Evolutionary conservation across 2,329 filamentous ascomycete species (phyloP), one percentile per base, ranked within the genome.

Genomic region (Aspergillus ochraceus): DNA sequence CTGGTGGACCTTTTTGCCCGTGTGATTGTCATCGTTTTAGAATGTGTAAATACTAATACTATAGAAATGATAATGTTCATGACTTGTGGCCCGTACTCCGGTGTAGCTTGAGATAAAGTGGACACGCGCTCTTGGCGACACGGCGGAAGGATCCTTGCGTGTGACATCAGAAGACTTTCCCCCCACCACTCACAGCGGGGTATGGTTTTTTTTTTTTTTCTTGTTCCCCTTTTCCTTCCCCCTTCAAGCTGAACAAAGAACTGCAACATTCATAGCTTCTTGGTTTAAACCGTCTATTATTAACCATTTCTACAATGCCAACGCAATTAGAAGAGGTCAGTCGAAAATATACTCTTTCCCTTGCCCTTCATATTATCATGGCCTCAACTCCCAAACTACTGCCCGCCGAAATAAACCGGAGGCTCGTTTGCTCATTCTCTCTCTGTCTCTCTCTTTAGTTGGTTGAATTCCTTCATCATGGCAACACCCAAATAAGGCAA

Each of bases 381-480:
- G 36, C 36, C 36, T n/a, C 14, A 42, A 19, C 14, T 6, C 17
- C 36, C 17, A n/a, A 9, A 14, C 36, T 2, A 42, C 17, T 42
- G 17, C 17, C 14, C 17, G 8, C 14, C 14, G 36, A n/a, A 42
- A 42, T 42, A 14, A 20, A 47, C 19, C 10, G 22, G 19, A 47
- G 20, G 8, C 22, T 49, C 32, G 22, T 19, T 29, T 20, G 6
- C 22, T 20, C 26, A 29, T 29, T 9, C 2, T 2, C 26, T 8
- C 26, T 32, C 10, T 49, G 52, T 42, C 6, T 32, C 10, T 49
- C 54, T 42, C 6, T 42, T 14, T 42, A 67, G 67, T 62, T 68
- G 20, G 92, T 97, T 62, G 92, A 92, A 74, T 97, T 98, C 78
- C 90, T 98, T 60, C 90, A 91, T 76, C 90, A 96, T 79, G 91